Evolutionary conservation across 2,329 filamentous ascomycete genomes (phyloP), one percentile per base, ranked within the genome.

Genomic region (Bipolaris sorokiniana): DNA sequence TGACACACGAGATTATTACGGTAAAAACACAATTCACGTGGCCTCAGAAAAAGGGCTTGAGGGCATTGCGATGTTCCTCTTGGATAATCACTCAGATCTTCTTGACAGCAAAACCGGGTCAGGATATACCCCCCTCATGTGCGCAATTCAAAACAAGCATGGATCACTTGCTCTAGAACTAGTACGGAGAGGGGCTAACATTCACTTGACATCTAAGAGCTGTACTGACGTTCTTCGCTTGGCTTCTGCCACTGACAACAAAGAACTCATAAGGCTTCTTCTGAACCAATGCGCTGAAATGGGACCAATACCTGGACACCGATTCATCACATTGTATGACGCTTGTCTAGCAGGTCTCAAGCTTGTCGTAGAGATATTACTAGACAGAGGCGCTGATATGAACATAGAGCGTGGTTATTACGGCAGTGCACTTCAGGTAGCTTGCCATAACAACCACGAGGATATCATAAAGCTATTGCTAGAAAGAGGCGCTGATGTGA

Each of bases 31-130:
- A 5, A n/a, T 48, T 5, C 33, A 48, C 1, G 6, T 33, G 22
- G 56, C 56, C 46, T 42, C 31, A 37, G 0, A 0, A 28, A 10
- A 4, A 9, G 52, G 41, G 26, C n/a, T 38, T 16, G 33, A 55
- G 18, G 38, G 38, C n/a, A 48, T 56, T 5, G 44, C 37, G n/a
- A 33, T 5, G 47, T 26, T 54, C 9, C 26, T 45, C 11, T 16
- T 45, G n/a, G 42, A 45, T 16, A 2, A 33, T 1, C 26, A 26
- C 5, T 22, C 16, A 31, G 42, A 45, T 10, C 42, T 45, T 10
- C 5, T 45, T 20, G 5, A 45, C 26, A 45, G 42, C n/a, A 33
- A 3, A 31, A 0, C 2, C 2, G 0, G 0, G 1, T 1, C 1
- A 0, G 16, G 5, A 6, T 1, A 2, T 4, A 45, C 42, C 6